Evolutionary conservation across 164 flowering plant species (phyloP).

Genomic region (Nelumbo lutea): DNA sequence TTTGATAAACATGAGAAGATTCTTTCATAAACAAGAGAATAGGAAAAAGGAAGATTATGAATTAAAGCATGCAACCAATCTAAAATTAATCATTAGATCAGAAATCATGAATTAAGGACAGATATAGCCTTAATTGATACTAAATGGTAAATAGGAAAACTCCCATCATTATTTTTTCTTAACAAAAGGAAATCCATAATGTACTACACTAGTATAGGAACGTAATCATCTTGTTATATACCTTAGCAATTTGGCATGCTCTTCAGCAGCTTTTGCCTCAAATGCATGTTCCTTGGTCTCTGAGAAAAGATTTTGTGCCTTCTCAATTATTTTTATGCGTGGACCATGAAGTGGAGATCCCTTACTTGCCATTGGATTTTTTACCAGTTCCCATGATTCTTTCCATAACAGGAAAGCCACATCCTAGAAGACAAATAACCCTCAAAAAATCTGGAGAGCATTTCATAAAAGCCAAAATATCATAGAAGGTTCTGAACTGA

Average conservation of each 20-base stretch:
- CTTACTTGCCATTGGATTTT: conserved; percentile 90
- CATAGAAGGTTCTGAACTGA: background rate
- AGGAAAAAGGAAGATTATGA: no score
- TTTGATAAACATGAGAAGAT: no score
- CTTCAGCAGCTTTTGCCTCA: conserved; percentile 96
- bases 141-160: no score
- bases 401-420: conserved; percentile 87
- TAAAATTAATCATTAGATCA: no score
- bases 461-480: background rate
- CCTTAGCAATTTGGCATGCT: conserved; percentile 91
- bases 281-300: conserved; percentile 82
- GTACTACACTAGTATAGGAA: background rate
- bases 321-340: conserved; percentile 83
- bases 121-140: no score
- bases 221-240: conserved; percentile 11
- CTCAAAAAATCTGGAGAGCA: background rate
- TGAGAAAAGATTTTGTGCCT: conserved; percentile 68
- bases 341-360: conserved; percentile 94
- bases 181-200: no score
- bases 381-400: conserved; percentile 87
- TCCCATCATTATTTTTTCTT: no score
- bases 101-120: no score
- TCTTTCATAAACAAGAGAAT: no score
- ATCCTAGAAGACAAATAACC: conserved; percentile 48
- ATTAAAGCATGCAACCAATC: no score